Evolutionary conservation across 106 monocot genomes (phyloP), one percentile per base, ranked within the genome.

Genomic region (Vanilla planifolia): DNA sequence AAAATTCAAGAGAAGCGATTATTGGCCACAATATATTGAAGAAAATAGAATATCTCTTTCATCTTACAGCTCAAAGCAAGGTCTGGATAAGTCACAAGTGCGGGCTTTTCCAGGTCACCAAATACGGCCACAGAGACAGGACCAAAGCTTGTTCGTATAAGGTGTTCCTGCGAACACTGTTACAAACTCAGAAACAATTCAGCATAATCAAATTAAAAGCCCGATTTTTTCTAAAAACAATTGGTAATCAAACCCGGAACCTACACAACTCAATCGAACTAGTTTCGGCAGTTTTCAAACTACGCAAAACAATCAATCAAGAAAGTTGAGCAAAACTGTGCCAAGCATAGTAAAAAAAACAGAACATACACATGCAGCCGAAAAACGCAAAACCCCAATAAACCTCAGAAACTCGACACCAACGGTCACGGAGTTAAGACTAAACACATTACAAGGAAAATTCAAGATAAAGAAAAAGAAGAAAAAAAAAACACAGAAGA

Each of bases 11-110:
- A n/a, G n/a, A n/a, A n/a, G n/a, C n/a, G n/a, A n/a, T n/a, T n/a
- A n/a, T n/a, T n/a, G n/a, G n/a, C n/a, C n/a, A n/a, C n/a, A 0
- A 48, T 21, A 45, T 5, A 45, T 48, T 8, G 8, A 23, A 48
- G 24, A 21, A 24, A 48, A 48, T 47, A 21, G 25, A 24, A 10
- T 48, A 48, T 24, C 15, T 27, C 32, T 51, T 30, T 53, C 53
- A 53, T 29, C 91, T 83, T 72, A 92, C 91, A 62, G 56, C 86
- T 92, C 61, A 92, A 67, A 37, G 86, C 91, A 29, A 92, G 56
- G 67, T 92, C 91, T 20, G 91, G 85, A 63, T 92, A 92, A 24
- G 91, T 86, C 51, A 92, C 67, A 51, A 92, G 85, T 17, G 91
- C 91, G 37, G 91, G 86, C 62, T 92, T 92, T 35, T 92, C 86